Percentiles rank a stretch among this genome's conserved stretches.
Conservation (phyloP, 2,329 filamentous ascomycete species). For the Cercospora citrullina region DNA sequence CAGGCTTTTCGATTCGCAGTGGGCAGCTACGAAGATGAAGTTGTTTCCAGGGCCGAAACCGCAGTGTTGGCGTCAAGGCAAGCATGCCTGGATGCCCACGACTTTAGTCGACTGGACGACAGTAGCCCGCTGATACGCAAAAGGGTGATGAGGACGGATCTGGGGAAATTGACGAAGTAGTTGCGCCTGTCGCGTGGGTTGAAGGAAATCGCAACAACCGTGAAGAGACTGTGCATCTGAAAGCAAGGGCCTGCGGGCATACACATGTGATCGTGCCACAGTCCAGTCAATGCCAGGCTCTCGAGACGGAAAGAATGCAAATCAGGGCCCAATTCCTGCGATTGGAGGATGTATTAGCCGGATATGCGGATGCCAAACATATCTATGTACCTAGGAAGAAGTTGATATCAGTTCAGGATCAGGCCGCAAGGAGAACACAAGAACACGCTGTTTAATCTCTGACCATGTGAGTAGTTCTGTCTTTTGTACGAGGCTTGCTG, state of each 20-base stretch:
- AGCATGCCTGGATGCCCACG: too few species aligned
- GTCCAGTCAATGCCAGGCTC: neutral
- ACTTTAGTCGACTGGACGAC: too few species aligned
- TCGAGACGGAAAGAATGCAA: neutral
- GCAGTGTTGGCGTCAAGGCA: too few species aligned
- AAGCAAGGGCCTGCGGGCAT: too few species aligned
- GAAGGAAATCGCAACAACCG: too few species aligned
- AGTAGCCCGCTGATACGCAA: too few species aligned
- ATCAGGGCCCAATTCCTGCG: neutral
- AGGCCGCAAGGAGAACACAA: neutral
- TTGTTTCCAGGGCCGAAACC: too few species aligned
- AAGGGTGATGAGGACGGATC: too few species aligned
- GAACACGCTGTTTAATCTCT: neutral
- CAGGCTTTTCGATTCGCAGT: too few species aligned
- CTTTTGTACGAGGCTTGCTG: neutral
- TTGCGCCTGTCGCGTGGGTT: constrained; percentile 22
- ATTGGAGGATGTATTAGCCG: neutral
- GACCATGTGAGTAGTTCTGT: neutral
- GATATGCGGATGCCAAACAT: neutral
- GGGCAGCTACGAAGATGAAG: too few species aligned
- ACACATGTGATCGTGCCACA: too few species aligned
- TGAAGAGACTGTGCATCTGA: too few species aligned
- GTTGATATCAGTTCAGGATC: neutral
- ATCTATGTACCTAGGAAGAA: neutral
- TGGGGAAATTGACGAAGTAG: constrained; percentile 29